Evolutionary conservation across 2,329 filamentous ascomycete species (phyloP), one percentile per base, ranked within the genome.

Genomic region (Hymenoscyphus scutula): DNA sequence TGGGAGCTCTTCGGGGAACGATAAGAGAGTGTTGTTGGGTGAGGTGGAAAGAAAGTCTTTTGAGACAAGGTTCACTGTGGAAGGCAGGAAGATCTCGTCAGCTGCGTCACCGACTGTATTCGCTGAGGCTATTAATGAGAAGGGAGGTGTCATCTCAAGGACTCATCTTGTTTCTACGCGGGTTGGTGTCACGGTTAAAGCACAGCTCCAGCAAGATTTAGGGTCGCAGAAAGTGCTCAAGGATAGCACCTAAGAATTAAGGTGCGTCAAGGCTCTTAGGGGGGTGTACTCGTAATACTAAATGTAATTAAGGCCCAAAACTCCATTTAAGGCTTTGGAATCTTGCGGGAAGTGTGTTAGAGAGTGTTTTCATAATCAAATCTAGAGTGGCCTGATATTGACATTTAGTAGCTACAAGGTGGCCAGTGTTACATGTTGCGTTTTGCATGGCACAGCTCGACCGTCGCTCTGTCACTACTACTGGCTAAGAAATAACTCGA

Each of bases 41-140:
- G 29, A 29, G 15, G 32, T 53, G 13, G 29, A 17, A 17, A 60
- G 30, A 19, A 45, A 30, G 1, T 45, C 25, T 19, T 60, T 60
- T 23, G 58, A 60, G 48, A 60, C 58, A 3, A 29, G 1, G 2
- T 55, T 38, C n/a, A 41, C 48, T 5, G 7, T 54, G n/a, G n/a
- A 32, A 1, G 30, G 30, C 23, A 30, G 15, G 25, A n/a, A 23
- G 17, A n/a, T 30, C 6, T 8, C n/a, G 10, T 51, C 17, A 10
- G 19, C 51, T 10, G 11, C 8, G 3, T 30, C 25, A 19, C 51
- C 25, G 11, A 17, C 6, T 54, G 30, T 56, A 5, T 56, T 34
- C 38, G 54, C 54, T 5, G 54, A 56, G 13, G 54, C 54, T 56
- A 15, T 56, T 11, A 19, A 56, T 38, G 32, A 10, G 30, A 37